Evolutionary conservation across 306 rosid genomes (phyloP), one percentile per base, ranked within the genome.

Genomic region (Vicia faba): DNA sequence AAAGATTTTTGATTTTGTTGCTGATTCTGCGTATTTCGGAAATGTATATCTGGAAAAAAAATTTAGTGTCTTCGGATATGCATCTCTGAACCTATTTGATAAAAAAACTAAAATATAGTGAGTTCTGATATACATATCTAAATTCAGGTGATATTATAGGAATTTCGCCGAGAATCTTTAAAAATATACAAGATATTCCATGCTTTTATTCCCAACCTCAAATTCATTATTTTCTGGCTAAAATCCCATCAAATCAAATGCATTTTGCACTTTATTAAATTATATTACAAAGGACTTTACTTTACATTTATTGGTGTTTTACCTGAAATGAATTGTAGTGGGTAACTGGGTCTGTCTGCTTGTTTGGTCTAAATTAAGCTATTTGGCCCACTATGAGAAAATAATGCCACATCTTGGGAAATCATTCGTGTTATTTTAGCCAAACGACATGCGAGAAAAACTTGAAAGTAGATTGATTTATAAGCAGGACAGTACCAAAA

Each of bases 361-460:
- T 31, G 56, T 49, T 2, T 49, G 28, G 7, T 49, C 23, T 48
- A 26, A 23, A 62, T 50, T 28, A 29, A 23, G 60, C 5, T 9
- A 13, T 9, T 5, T 5, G 31, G 29, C 19, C 78, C 67, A 41
- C 8, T 15, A 2, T 0, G n/a, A n/a, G 9, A 61, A 78, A 31
- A 62, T 68, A 53, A 68, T 54, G 75, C 75, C 41, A 66, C 66
- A 53, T 61, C 67, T 67, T 67, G 54, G 78, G 78, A 67, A 59
- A 58, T 8, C 36, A 10, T 36, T 14, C 19, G 14, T 55, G 62
- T 45, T 69, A 29, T 5, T 43, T 44, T 71, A 65, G 51, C 58
- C 55, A 48, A 69, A 54, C 41, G 19, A 76, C 49, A 63, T 11
- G 31, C 44, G 25, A 61, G 5, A 44, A 35, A 35, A 45, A 20